Conservation (phyloP, 148 eudicot genomes). For the Drosera capensis region DNA sequence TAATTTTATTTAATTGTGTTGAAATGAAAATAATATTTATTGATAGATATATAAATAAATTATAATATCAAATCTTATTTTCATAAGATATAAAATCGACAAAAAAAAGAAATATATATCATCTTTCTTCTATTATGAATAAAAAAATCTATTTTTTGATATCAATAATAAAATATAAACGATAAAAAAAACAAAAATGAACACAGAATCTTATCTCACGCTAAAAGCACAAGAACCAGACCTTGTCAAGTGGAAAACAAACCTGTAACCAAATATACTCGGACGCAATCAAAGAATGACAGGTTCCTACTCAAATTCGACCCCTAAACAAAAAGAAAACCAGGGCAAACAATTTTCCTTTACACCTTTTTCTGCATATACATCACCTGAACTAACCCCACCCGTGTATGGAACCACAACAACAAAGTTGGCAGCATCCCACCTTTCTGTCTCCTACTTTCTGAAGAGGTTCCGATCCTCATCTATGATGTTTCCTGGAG, state of each 20-base stretch:
- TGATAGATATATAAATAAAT: no score
- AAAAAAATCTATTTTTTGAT: no score
- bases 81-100: not conserved
- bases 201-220: no score
- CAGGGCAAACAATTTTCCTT: not conserved
- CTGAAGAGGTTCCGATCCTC: slow-evolving; percentile 26
- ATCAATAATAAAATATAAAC: no score
- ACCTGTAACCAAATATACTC: no score
- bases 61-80: not conserved
- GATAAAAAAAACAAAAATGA: no score
- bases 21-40: no score
- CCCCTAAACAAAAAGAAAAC: not conserved
- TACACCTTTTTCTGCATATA: not conserved
- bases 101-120: not conserved
- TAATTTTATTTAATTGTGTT: no score
- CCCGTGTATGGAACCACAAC: no score
- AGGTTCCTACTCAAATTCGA: not conserved
- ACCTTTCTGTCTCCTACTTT: not conserved
- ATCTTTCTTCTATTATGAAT: no score
- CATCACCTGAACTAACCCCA: not conserved
- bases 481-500: slow-evolving; percentile 25
- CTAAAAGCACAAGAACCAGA: no score
- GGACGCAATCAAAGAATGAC: not conserved
- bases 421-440: not conserved
- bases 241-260: no score